Base-by-base conservation (phyloP, 2,329 filamentous ascomycete genomes). In the Colletotrichum sp. region DNA sequence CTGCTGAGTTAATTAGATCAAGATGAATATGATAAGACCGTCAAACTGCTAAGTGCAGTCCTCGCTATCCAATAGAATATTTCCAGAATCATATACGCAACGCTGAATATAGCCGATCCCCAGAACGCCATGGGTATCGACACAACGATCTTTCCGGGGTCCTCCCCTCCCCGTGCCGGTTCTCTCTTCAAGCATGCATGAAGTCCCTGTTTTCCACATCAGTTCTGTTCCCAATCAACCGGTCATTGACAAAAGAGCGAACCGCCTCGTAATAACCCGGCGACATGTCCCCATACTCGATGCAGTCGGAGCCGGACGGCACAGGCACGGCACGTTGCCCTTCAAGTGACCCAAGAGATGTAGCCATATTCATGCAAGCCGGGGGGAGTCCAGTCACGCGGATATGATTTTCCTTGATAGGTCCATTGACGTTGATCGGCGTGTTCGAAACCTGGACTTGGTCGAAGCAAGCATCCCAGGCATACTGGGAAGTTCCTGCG, bases 381-480 rank as follows among this genome's bases (percentile, higher is more conserved):
- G 59, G 59, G 8, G 59, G 33, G 18, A 69, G 18, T 1, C 59
- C 67, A 15, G n/a, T 27, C 3, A 57, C 21, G 12, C 58, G 47
- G 18, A 57, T 57, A 34, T 43, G 43, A 9, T 33, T 65, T 5
- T 69, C 24, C 5, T n/a, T 16, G 15, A 43, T 11, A 13, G 59
- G 21, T 4, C 47, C 38, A 24, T 27, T 6, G 31, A 64, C 18
- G 61, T 55, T 43, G 33, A 64, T 21, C 8, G 21, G 24, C 21
- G 58, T 21, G 24, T 11, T 18, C 16, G 36, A 31, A 15, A 24
- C 24, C 18, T 43, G n/a, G 6, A 29, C 57, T 33, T 61, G 57
- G n/a, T n/a, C 8, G 16, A 55, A 13, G 15, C 47, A 55, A 11
- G 38, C 31, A 34, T 65, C 24, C 58, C 67, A 71, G 54, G 18